Evolutionary conservation across 2,329 filamentous ascomycete genomes (phyloP), one percentile per base, ranked within the genome.

Genomic region (Ascomycota sp.): DNA sequence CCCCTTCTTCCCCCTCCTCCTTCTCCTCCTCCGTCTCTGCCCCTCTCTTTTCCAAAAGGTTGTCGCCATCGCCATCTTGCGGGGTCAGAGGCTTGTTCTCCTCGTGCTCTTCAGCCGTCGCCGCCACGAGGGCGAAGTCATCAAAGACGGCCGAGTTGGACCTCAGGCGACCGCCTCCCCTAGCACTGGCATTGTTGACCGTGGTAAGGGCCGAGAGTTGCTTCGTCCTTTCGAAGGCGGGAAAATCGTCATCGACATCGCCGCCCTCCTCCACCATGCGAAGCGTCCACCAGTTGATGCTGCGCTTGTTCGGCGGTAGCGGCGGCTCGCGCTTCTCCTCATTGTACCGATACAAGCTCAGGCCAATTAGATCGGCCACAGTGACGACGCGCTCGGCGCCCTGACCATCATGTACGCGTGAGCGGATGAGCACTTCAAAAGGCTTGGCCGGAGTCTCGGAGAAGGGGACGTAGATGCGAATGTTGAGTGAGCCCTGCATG

Each of bases 201-300:
- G 78, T 82, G 28, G 79, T 81, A 44, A 86, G 89, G 13, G 80
- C 72, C 6, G 68, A 69, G n/a, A 89, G 62, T 2, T 73, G 66
- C 44, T 76, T 77, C 16, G 69, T 80, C 27, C 80, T 66, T 37
- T 78, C 75, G 29, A 89, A 61, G 0, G 80, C 73, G 26, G 79
- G 78, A 41, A 89, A 89, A 46, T 89, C 81, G 41, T 82, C 77
- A 43, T 91, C 80, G 1, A 86, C 73, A 46, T 89, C 80, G 33
- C 77, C 81, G 36, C 80, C 78, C 47, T 89, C 72, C 39, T 89
- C 73, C 2, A 84, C 78, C 72, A 91, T 83, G 29, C 79, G 68
- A 36, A 91, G 56, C 21, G 73, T 80, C 76, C 78, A 89, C 59
- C 72, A 72, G 46, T 86, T 86, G 43, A 84, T 74, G 43, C 80